Base-by-base conservation (phyloP, 2,329 filamentous ascomycete species). In the Acephala macrosclerotiorum region DNA sequence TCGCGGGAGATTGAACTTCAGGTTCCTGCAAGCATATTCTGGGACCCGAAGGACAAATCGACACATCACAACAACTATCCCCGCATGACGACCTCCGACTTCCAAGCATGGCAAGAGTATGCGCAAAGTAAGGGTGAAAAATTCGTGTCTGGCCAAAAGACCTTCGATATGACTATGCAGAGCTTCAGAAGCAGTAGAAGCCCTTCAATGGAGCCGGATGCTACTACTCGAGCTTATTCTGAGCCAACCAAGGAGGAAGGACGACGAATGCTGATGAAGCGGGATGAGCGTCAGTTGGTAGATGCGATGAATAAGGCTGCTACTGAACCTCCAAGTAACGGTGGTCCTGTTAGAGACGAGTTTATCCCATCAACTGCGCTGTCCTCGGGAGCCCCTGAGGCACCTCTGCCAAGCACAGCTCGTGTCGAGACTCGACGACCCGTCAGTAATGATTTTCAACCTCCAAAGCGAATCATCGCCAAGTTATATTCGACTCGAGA, bases 11-110 rank as follows among this genome's bases (percentile, higher is more conserved):
- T 89, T 47, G 86, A 89, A 70, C 78, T 80, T 22, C 84, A 85
- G 3, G 82, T 88, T 14, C 80, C 82, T 69, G 88, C 89, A 68
- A 81, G 79, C 7, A 80, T 80, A 0, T 90, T 85, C 71, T 90
- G 88, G 88, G 82, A 84, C 56, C 77, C 79, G 3, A 79, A 80
- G 53, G 83, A 89, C 69, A 79, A 79, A 63, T 78, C 74, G 22
- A 88, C 85, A 0, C 88, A 87, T 82, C 88, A 90, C 68, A 79
- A 88, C 3, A 75, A 85, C 59, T 90, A 90, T 70, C 88, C 88
- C 0, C 84, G 87, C 68, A 89, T 90, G 86, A 88, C 84, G 0
- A 82, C 86, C 63, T 78, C 86, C 7, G 87, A 90, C 67, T 83
- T 84, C 63, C 81, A 84, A 38, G 84, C 83, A 1, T 89, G 88